These are phyloP conservation scores for Xylariales sp. DNA, from an alignment of 2,329 filamentous ascomycete genomes.

Conservation along the genomic window DNA sequence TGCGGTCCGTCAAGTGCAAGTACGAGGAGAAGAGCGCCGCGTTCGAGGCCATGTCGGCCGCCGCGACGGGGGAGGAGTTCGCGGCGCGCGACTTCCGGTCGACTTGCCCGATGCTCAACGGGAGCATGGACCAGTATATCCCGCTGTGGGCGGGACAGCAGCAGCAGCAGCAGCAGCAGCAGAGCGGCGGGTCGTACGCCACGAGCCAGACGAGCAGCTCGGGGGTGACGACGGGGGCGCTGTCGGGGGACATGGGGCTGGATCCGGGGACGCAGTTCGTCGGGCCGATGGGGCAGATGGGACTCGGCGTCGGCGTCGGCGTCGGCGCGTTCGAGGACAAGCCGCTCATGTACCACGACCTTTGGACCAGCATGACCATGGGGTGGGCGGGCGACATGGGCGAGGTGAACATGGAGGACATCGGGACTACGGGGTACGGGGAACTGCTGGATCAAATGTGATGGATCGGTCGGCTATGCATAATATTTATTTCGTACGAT, in stretches of 20 bases:
- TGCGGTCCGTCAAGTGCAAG: slow-evolving; percentile 60
- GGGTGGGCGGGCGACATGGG: slow-evolving; percentile 40
- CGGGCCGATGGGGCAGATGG: slow-evolving; percentile 29
- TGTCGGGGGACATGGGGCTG: slow-evolving; percentile 10
- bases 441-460: slow-evolving; percentile 29
- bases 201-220: slow-evolving; percentile 24
- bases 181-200: slow-evolving; percentile 36
- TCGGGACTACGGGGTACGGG: slow-evolving; percentile 28
- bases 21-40: slow-evolving; percentile 56
- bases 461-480: background rate
- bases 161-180: background rate
- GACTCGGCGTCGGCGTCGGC: background rate
- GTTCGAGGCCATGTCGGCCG: slow-evolving; percentile 44
- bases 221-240: slow-evolving; percentile 7
- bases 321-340: slow-evolving; percentile 22
- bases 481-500: background rate
- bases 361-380: slow-evolving; percentile 47
- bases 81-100: slow-evolving; percentile 30
- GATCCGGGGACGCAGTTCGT: slow-evolving; percentile 14
- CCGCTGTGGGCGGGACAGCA: slow-evolving; percentile 57
- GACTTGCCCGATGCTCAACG: slow-evolving; percentile 65
- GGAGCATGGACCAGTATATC: slow-evolving; percentile 60
- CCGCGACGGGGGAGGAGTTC: slow-evolving; percentile 32
- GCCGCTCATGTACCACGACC: slow-evolving; percentile 38
- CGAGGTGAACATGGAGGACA: slow-evolving; percentile 34